phyloP scores from a whole-genome alignment of 176 grass and related monocot genomes.

The Puccinellia tenuiflora region DNA sequence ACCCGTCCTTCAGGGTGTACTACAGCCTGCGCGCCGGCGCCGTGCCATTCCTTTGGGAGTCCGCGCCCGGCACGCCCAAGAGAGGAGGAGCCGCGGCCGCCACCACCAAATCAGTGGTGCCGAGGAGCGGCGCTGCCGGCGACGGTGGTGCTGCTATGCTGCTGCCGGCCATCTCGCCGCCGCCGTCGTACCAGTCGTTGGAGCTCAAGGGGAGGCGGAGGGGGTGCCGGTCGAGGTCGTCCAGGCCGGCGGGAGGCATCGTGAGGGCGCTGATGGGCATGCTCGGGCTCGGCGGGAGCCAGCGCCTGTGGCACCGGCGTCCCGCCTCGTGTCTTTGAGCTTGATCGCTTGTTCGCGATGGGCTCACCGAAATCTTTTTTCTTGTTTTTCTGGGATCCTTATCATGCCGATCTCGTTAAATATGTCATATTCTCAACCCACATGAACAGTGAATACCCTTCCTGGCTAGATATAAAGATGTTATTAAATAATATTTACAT shows the following conservation, averaged over 20 bases:
- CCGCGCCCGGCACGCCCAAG: slow-evolving; percentile 45
- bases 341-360: neutral
- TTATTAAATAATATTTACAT: no score
- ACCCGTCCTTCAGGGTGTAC: slow-evolving; percentile 44
- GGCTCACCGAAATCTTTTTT: no score
- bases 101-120: neutral
- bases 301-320: neutral
- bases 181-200: slow-evolving; percentile 21
- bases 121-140: neutral
- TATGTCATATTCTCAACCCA: no score
- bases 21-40: slow-evolving; percentile 42
- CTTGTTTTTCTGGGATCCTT: no score
- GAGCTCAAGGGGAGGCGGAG: neutral
- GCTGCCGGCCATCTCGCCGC: slow-evolving; percentile 25
- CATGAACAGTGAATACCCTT: no score
- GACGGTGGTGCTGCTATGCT: neutral
- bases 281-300: neutral
- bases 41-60: slow-evolving; percentile 54
- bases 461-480: no score
- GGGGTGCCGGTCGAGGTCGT: neutral
- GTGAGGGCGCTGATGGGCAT: slow-evolving; percentile 11
- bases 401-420: no score
- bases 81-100: neutral
- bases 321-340: neutral
- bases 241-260: neutral